Evolutionary conservation across 768 basidiomycete species (phyloP).

Genomic region (Calocybe indica): DNA sequence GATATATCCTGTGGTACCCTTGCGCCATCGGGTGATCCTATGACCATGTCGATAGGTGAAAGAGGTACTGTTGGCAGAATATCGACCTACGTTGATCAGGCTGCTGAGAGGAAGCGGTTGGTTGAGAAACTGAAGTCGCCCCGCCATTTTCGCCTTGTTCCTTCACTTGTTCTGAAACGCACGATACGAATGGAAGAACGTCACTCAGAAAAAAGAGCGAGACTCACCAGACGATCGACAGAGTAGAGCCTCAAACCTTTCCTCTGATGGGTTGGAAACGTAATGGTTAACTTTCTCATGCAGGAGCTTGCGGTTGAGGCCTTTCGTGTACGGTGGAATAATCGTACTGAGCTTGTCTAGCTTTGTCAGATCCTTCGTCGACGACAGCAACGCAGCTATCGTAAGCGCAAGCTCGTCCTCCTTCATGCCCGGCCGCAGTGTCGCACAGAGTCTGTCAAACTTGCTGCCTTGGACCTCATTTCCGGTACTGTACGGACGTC

Average conservation of each 20-base stretch:
- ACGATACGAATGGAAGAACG: background rate
- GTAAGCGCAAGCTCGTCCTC: slow-evolving; percentile 14
- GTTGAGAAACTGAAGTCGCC: too few relatives aligned
- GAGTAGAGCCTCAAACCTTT: slow-evolving; percentile 7
- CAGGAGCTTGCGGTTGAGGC: slow-evolving; percentile 1
- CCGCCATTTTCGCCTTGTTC: too few relatives aligned
- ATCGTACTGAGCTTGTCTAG: slow-evolving; percentile 2
- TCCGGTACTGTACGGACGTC: too few relatives aligned
- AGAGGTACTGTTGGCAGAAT: too few relatives aligned
- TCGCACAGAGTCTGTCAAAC: slow-evolving; percentile 6
- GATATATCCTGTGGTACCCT: slow-evolving; percentile 3
- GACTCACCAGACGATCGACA: background rate
- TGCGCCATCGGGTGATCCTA: background rate
- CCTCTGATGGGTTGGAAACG: slow-evolving; percentile 8
- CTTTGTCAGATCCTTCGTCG: slow-evolving; percentile 6
- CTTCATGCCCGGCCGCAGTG: slow-evolving; percentile 13
- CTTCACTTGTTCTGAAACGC: background rate
- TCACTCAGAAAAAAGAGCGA: background rate
- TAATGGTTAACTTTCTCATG: slow-evolving; percentile 6
- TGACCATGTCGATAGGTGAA: background rate
- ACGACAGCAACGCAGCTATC: slow-evolving; percentile 11
- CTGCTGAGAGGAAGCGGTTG: too few relatives aligned
- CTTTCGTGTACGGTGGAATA: slow-evolving; percentile 1
- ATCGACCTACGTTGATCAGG: too few relatives aligned
- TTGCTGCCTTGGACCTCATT: too few relatives aligned